Percentiles rank a stretch among this genome's conserved stretches.
Conservation (phyloP, 1,284 basidiomycete species). For the Pseudozyma sp. region DNA sequence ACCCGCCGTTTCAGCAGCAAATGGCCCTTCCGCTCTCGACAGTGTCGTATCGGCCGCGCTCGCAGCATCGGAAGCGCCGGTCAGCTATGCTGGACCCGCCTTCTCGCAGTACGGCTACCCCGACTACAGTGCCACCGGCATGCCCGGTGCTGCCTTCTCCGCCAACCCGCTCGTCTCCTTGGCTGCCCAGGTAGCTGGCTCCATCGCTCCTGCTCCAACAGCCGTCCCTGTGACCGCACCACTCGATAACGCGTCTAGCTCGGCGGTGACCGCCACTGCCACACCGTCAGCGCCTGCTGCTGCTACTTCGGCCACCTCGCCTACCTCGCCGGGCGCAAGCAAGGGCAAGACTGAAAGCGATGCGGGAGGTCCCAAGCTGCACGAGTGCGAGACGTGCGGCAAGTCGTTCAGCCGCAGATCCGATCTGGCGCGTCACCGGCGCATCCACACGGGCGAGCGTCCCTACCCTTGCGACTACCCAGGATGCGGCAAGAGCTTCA, state of each 20-base stretch:
- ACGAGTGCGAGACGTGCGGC: slow-evolving; percentile 64
- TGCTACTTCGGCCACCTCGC: slow-evolving; percentile 30
- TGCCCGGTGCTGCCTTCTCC: slow-evolving; percentile 40
- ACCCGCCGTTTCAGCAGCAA: slow-evolving; percentile 6
- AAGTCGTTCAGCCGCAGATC: slow-evolving; percentile 67
- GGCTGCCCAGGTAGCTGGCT: slow-evolving; percentile 41
- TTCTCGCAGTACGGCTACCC: slow-evolving; percentile 44
- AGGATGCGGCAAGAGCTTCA: slow-evolving; percentile 69
- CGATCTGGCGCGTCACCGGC: slow-evolving; percentile 74
- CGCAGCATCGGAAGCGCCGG: slow-evolving; percentile 24
- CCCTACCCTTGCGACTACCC: slow-evolving; percentile 76
- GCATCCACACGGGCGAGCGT: slow-evolving; percentile 88
- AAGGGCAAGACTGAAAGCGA: slow-evolving; percentile 62
- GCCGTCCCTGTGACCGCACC: slow-evolving; percentile 13
- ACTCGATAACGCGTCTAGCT: slow-evolving; percentile 7
- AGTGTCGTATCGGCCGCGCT: slow-evolving; percentile 34
- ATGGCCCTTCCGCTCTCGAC: slow-evolving; percentile 19
- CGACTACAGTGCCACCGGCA: slow-evolving; percentile 40
- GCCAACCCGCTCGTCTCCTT: slow-evolving; percentile 43
- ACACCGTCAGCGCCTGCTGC: slow-evolving; percentile 17
- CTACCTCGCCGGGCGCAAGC: slow-evolving; percentile 26
- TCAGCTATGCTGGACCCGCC: slow-evolving; percentile 24
- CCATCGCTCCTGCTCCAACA: slow-evolving; percentile 19
- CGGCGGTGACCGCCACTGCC: slow-evolving; percentile 10
- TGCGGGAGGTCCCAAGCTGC: slow-evolving; percentile 66